Evolutionary conservation across 805 yeast genomes (phyloP), one percentile per base, ranked within the genome.

Genomic region (Cyberlindnera japonica): DNA sequence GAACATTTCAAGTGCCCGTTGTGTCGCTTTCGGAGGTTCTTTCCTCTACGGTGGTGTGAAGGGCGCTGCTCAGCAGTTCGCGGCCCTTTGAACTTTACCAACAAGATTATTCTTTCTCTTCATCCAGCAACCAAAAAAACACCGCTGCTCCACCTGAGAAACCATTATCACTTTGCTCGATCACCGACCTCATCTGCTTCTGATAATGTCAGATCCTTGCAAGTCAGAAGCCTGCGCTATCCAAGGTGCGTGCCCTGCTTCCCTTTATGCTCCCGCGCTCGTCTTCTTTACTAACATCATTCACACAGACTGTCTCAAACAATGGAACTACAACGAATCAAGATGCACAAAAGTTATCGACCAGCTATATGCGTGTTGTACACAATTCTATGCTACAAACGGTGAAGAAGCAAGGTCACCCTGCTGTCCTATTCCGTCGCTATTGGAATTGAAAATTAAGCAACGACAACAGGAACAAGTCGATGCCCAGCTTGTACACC

Each of bases 201-300:
- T 9, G 22, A 35, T n/a, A 40, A 28, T 23, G 37, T 30, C 54
- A 18, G 62, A 61, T 33, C 75, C 83, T 2, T 87, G 95, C 62
- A 84, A 84, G 55, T 72, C 83, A 6, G 72, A 81, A 48, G 95
- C 95, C 3, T 87, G 95, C 64, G 80, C 79, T 3, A 87, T 87
- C 28, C 95, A 86, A 60, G 69, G 81, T 76, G 58, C 19, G 77
- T 64, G 11, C 21, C 16, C 22, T 13, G 7, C 3, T n/a, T 12
- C 28, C 62, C n/a, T n/a, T n/a, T n/a, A n/a, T n/a, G n/a, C n/a
- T n/a, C n/a, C n/a, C n/a, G n/a, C n/a, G n/a, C n/a, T n/a, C n/a
- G n/a, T 12, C 24, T n/a, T 23, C 18, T 13, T 10, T 21, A 14
- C 14, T 9, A 14, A 16, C 27, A 5, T 30, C 12, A 37, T 34